phyloP scores from a whole-genome alignment of 2,329 filamentous ascomycete species.

The Fusarium subtropicale region DNA sequence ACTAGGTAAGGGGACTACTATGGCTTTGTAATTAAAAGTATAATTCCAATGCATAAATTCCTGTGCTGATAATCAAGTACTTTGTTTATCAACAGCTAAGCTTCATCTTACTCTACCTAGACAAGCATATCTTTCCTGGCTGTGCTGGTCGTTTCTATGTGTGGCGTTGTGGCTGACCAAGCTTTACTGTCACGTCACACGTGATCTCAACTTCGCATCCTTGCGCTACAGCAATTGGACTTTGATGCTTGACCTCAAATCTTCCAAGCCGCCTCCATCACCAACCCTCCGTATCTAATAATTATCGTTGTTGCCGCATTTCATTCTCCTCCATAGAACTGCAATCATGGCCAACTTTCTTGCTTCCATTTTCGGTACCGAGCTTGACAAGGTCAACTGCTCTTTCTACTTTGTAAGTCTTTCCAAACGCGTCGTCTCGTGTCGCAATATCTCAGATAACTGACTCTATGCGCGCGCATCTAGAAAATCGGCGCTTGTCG shows the following conservation, averaged over 20 bases:
- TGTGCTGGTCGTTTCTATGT: conserved; percentile 3
- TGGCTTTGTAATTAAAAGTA: neutral
- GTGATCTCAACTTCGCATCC: conserved; percentile 45
- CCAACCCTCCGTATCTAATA: conserved; percentile 25
- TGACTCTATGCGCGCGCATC: conserved; percentile 30
- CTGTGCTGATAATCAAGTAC: neutral
- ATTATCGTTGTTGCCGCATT: conserved; percentile 6
- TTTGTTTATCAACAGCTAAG: neutral
- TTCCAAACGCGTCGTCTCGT: conserved; percentile 25
- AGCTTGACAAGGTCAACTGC: conserved; percentile 99
- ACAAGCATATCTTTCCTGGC: neutral
- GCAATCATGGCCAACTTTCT: conserved; percentile 92
- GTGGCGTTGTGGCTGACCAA: conserved; percentile 28
- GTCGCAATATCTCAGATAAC: conserved; percentile 20
- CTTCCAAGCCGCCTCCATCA: conserved; percentile 38
- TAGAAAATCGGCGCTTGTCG: conserved; percentile 99
- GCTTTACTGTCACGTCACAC: conserved; percentile 41
- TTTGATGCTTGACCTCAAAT: conserved; percentile 34
- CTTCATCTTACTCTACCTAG: neutral
- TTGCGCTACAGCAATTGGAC: conserved; percentile 33
- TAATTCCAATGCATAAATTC: neutral
- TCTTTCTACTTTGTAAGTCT: conserved; percentile 81
- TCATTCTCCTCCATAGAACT: conserved; percentile 3
- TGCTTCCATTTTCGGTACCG: conserved; percentile 98
- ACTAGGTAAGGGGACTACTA: neutral